Base-by-base conservation (phyloP, 129 eudicot genomes). In the Pulicaria dysenterica region DNA sequence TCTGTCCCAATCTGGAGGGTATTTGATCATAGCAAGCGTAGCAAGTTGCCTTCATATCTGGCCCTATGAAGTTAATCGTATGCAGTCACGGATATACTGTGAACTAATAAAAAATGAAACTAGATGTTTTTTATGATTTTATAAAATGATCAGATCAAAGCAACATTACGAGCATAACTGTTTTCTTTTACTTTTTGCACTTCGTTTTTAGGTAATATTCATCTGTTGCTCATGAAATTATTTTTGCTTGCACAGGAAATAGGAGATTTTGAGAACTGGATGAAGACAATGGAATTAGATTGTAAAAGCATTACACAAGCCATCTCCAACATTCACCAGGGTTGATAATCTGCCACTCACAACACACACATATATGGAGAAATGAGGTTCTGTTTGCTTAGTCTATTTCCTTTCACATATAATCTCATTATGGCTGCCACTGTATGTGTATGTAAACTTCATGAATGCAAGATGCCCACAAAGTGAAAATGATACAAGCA, bases 201-300 rank as follows among this genome's bases (percentile, higher is more conserved):
- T n/a, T n/a, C n/a, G n/a, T n/a, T n/a, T n/a, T n/a, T n/a, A n/a
- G n/a, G n/a, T n/a, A n/a, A n/a, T n/a, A n/a, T n/a, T n/a, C n/a
- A n/a, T n/a, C n/a, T n/a, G n/a, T n/a, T n/a, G n/a, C 24, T 17
- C 15, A 8, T 60, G 69, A 34, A 38, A 46, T 38, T 59, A 3
- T 59, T 59, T 57, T 63, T 64, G 76, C 44, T 54, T 68, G 24
- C 2, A 16, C 87, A 92, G 98, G 98, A 92, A 87, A 89, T 92
- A 74, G 96, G 98, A 60, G 98, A 93, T 62, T 93, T 93, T 43
- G 98, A 93, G 86, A 93, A 93, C 75, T 94, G 98, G 98, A 94
- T 90, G 89, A 94, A 94, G 95, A 90, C 95, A n/a, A 90, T 94
- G 96, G 96, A 90, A 67, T 80, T 87, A 58, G 98, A 94, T 79